These are phyloP conservation scores for Penicillium sumatraense DNA, from an alignment of 2,329 filamentous ascomycete genomes.

Conservation along the genomic window DNA sequence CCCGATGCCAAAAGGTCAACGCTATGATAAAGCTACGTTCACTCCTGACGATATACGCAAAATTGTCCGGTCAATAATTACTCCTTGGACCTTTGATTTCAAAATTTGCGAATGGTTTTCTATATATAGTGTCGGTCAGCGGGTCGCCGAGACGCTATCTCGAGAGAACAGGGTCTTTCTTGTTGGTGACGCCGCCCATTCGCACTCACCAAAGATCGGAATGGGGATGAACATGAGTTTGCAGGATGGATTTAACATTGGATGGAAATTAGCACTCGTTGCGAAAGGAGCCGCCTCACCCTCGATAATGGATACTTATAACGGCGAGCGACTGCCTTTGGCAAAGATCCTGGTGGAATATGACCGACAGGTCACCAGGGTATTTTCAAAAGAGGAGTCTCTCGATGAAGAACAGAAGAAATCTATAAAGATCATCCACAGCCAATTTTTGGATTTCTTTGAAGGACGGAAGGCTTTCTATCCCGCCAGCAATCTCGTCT, in stretches of 20 bases:
- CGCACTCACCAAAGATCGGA: constrained; percentile 43
- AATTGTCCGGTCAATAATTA: constrained; percentile 66
- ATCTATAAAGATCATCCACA: constrained; percentile 6
- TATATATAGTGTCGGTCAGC: constrained; percentile 70
- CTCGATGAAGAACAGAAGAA: constrained; percentile 7
- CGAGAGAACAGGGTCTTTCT: constrained; percentile 67
- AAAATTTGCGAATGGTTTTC: constrained; percentile 70
- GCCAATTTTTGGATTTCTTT: background rate
- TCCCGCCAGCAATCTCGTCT: constrained; percentile 9
- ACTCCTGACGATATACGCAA: constrained; percentile 66
- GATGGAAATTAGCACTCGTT: background rate
- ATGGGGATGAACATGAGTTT: constrained; percentile 76
- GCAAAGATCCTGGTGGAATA: constrained; percentile 33
- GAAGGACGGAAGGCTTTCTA: constrained; percentile 18
- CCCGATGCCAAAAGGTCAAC: constrained; percentile 57
- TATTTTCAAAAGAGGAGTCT: background rate
- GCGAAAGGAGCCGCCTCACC: background rate
- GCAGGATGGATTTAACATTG: constrained; percentile 56
- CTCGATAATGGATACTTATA: background rate
- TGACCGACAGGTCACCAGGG: background rate
- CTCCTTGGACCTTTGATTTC: constrained; percentile 69
- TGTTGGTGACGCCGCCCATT: constrained; percentile 68
- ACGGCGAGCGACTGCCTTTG: constrained; percentile 50
- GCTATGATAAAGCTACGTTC: constrained; percentile 64
- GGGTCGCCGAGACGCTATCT: constrained; percentile 63